Conservation (phyloP, 495 filamentous ascomycete genomes). For the Saxispiralis lemnorum region DNA sequence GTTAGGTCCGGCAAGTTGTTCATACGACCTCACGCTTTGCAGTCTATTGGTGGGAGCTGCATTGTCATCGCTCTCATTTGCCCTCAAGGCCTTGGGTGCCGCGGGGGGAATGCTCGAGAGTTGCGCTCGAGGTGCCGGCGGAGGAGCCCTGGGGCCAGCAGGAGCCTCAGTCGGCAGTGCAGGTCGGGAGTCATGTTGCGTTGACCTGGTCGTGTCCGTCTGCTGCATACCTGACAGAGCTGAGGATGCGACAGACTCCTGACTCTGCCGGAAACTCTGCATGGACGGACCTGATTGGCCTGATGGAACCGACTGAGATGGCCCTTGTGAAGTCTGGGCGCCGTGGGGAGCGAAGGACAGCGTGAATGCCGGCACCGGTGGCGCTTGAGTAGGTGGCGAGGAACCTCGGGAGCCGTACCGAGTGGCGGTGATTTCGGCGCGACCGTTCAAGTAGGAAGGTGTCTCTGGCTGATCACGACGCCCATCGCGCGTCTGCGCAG, state of each 20-base stretch:
- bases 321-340: no score
- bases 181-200: constrained; percentile 1
- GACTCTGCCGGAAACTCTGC: constrained; percentile 4
- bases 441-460: constrained; percentile 10
- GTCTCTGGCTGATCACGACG: constrained; percentile 8
- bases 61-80: constrained; percentile 1
- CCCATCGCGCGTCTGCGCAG: constrained; percentile 1
- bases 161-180: constrained; percentile 8
- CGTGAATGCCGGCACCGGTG: constrained; percentile 61
- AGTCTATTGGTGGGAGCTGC: constrained; percentile 1
- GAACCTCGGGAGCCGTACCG: constrained; percentile 13
- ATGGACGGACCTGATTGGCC: no score
- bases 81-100: constrained; percentile 21
- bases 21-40: constrained; percentile 8
- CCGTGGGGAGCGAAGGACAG: constrained; percentile 9
- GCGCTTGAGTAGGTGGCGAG: constrained; percentile 54
- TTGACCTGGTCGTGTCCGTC: background rate
- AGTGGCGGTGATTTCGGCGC: constrained; percentile 10
- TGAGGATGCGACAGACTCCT: constrained; percentile 2
- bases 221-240: constrained; percentile 2
- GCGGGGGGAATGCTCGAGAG: constrained; percentile 14
- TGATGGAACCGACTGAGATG: no score
- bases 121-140: constrained; percentile 10
- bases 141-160: background rate
- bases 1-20: constrained; percentile 1